These are phyloP conservation scores for Mucor piriformis DNA, from an alignment of 371 early-diverging fungal genomes.

Conservation along the genomic window DNA sequence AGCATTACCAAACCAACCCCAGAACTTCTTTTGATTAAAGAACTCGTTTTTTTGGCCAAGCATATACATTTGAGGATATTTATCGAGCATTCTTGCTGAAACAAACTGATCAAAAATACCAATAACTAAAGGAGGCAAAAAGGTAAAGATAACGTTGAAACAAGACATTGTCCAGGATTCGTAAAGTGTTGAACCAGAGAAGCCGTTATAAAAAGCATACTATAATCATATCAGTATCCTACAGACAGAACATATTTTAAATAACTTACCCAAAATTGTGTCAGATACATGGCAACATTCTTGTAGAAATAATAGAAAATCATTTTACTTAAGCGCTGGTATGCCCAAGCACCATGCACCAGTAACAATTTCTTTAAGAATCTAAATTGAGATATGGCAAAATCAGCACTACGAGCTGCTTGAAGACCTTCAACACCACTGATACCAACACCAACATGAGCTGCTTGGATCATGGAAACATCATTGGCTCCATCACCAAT, in stretches of 20 bases:
- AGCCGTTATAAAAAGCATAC: conserved; percentile 88
- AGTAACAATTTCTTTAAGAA: conserved; percentile 86
- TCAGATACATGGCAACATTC: conserved; percentile 94
- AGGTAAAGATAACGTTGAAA: conserved; percentile 90
- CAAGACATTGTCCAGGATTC: conserved; percentile 94
- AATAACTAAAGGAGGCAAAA: conserved; percentile 86
- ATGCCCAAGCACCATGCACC: conserved; percentile 95
- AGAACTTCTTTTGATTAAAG: conserved; percentile 91
- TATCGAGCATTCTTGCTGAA: conserved; percentile 89
- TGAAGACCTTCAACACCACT: conserved; percentile 95
- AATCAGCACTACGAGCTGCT: conserved; percentile 96
- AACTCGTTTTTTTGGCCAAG: conserved; percentile 90
- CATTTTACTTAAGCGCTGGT: conserved; percentile 86
- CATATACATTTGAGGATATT: conserved; percentile 87
- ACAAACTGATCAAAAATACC: conserved; percentile 96
- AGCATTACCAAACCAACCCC: conserved; percentile 95
- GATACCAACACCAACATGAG: conserved; percentile 94
- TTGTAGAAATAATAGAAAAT: conserved; percentile 95
- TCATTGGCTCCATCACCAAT: conserved; percentile 99
- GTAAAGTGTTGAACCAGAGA: conserved; percentile 91
- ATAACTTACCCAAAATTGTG: conserved; percentile 90
- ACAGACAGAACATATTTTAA: not conserved
- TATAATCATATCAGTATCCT: conserved; percentile 14
- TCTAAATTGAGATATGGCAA: conserved; percentile 94
- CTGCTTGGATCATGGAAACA: conserved; percentile 97